These are phyloP conservation scores for Saccharomycopsis amapae DNA, from an alignment of 805 yeast species.

Conservation along the genomic window DNA sequence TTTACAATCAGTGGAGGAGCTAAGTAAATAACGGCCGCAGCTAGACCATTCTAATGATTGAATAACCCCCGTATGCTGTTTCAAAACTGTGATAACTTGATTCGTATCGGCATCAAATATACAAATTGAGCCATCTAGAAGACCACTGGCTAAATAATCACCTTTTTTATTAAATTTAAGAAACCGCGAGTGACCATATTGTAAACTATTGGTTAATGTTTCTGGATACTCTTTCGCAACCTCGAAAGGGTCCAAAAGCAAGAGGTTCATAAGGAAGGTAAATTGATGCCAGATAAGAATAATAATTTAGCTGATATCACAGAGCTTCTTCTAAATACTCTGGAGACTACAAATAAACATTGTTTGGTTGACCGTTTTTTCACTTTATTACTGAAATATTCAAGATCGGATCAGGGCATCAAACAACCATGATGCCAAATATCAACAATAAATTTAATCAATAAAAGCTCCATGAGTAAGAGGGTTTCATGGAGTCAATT, in stretches of 20 bases:
- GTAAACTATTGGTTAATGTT: slow-evolving; percentile 61
- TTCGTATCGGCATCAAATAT: slow-evolving; percentile 67
- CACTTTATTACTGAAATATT: too few relatives aligned
- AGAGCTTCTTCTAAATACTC: too few relatives aligned
- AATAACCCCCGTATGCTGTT: slow-evolving; percentile 65
- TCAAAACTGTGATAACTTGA: slow-evolving; percentile 48
- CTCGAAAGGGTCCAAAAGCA: slow-evolving; percentile 83
- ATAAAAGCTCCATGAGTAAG: background rate
- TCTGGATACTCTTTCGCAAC: slow-evolving; percentile 92
- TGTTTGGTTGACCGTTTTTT: too few relatives aligned
- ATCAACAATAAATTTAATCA: too few relatives aligned
- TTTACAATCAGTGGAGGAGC: slow-evolving; percentile 77
- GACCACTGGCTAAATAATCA: slow-evolving; percentile 79
- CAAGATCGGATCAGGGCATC: too few relatives aligned
- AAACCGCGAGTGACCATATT: slow-evolving; percentile 59
- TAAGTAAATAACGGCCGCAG: slow-evolving; percentile 61
- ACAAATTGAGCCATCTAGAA: slow-evolving; percentile 63
- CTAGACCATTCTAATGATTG: slow-evolving; percentile 71
- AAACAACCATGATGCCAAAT: too few relatives aligned
- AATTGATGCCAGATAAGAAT: too few relatives aligned
- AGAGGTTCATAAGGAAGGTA: slow-evolving; percentile 84
- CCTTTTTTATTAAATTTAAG: slow-evolving; percentile 68
- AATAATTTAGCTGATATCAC: too few relatives aligned
- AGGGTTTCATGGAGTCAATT: background rate
- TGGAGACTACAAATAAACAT: too few relatives aligned